Base-by-base conservation (phyloP, 495 filamentous ascomycete species). In the Talaromyces liani region DNA sequence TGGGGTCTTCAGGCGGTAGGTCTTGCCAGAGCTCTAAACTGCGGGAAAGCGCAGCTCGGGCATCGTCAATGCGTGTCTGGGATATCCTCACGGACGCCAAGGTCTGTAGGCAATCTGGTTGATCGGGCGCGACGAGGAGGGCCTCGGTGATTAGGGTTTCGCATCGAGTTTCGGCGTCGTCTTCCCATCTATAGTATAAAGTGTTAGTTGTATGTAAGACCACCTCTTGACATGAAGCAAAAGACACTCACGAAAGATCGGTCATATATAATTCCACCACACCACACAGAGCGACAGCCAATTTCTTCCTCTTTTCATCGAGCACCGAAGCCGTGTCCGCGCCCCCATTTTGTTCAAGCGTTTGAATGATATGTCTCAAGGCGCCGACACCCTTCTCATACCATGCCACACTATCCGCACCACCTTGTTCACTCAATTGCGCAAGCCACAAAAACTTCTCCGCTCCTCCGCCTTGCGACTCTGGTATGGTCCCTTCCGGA, bases 191-290 rank as follows among this genome's bases (percentile, higher is more conserved):
- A 54, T 29, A 56, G 24, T 31, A 56, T 16, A 56, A 2, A 56
- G 20, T 16, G 53, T 29, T 56, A 29, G 24, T 27, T 56, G 53
- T 56, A 27, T 29, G 22, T 24, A 24, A 24, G 22, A 24, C 22
- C 22, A 14, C 53, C 27, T 27, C 29, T 14, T 25, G 10, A 6
- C 22, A 9, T 27, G 14, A 6, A 16, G 5, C 27, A 27, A 29
- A 56, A 25, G 51, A 24, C 31, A 77, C 76, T 68, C 69, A 80
- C 74, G 84, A 89, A 65, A 99, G 82, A 78, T 99, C 95, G 31
- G 92, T 98, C 95, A 99, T 99, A 72, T 97, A 98, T 34, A 97
- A 89, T 73, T 99, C 95, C 0, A 89, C 85, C 61, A 97, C 87
- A 2, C 88, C 90, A 74, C 95, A 98, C 29, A 99, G 81, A 4